These are phyloP conservation scores for Thinopyrum elongatum DNA, from an alignment of 176 grass and related monocot genomes.

Conservation along the genomic window DNA sequence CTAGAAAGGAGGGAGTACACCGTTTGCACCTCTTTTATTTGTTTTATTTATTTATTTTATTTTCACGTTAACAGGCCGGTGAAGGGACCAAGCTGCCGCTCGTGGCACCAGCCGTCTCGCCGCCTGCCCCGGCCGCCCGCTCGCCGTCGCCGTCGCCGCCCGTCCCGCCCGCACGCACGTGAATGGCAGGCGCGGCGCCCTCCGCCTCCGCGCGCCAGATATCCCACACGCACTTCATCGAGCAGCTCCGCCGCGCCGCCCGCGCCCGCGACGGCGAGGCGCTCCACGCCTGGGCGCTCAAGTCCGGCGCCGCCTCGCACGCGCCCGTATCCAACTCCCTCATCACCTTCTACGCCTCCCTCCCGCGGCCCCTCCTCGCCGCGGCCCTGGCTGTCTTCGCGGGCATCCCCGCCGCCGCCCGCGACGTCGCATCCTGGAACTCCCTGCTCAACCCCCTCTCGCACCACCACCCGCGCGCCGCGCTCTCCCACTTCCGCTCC, in stretches of 20 bases:
- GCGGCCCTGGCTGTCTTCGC: slow-evolving; percentile 41
- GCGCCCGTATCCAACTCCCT: slow-evolving; percentile 62
- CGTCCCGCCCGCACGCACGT: not conserved
- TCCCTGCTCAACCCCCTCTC: slow-evolving; percentile 70
- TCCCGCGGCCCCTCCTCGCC: slow-evolving; percentile 34
- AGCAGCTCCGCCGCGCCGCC: slow-evolving; percentile 29
- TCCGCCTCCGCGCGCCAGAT: not conserved
- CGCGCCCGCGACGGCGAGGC: slow-evolving; percentile 32
- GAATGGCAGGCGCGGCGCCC: slow-evolving; percentile 20
- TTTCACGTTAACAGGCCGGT: too few species aligned
- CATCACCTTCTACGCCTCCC: slow-evolving; percentile 60
- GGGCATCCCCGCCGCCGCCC: slow-evolving; percentile 16
- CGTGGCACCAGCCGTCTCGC: too few species aligned
- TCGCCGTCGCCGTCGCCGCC: too few species aligned
- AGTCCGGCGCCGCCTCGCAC: slow-evolving; percentile 46
- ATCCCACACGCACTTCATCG: slow-evolving; percentile 45
- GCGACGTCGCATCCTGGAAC: slow-evolving; percentile 67
- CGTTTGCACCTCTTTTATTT: too few species aligned
- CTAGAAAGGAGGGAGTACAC: too few species aligned
- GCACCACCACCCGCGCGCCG: slow-evolving; percentile 22
- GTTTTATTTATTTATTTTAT: too few species aligned
- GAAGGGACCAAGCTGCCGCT: too few species aligned
- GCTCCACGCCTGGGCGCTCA: slow-evolving; percentile 62
- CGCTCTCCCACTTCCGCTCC: slow-evolving; percentile 41
- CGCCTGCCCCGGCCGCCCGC: too few species aligned